These are phyloP conservation scores for Clavispora vitiphila DNA, from an alignment of 805 yeast species.

Conservation along the genomic window DNA sequence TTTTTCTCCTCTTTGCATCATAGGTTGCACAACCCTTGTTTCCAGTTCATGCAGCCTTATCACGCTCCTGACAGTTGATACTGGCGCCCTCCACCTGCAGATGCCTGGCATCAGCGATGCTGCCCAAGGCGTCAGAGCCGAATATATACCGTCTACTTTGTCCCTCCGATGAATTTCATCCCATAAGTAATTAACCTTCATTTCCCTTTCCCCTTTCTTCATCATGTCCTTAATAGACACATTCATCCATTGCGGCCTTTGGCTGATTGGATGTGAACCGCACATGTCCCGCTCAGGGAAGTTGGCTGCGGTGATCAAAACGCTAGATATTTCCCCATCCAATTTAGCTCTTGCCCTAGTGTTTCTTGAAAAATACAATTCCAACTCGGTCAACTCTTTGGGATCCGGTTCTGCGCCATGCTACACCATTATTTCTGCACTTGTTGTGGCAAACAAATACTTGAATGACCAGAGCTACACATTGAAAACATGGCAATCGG, in stretches of 20 bases:
- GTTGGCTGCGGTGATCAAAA: conserved; percentile 10
- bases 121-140: not conserved
- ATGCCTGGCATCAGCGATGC: not conserved
- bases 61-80: not conserved
- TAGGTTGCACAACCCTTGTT: not conserved
- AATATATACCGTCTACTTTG: not conserved
- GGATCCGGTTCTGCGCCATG: conserved; percentile 10
- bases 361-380: conserved; percentile 10
- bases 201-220: too few relatives aligned
- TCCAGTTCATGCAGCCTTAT: conserved; percentile 1
- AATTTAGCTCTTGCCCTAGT: conserved; percentile 14
- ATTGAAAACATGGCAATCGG: conserved; percentile 44
- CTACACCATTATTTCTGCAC: conserved; percentile 14
- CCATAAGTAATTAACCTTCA: too few relatives aligned
- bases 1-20: not conserved
- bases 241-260: conserved; percentile 11
- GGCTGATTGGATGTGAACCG: conserved; percentile 3
- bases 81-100: not conserved
- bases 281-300: conserved; percentile 4
- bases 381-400: conserved; percentile 9
- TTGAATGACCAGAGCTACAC: conserved; percentile 48
- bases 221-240: not conserved
- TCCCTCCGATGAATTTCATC: not conserved
- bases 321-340: conserved; percentile 14
- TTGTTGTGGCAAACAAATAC: conserved; percentile 30